A percentile compares a stretch with the other conserved stretches of the same genome.
Conservation (phyloP, 228 moss, liverwort and hornwort species). For the Sphagnum fallax region DNA sequence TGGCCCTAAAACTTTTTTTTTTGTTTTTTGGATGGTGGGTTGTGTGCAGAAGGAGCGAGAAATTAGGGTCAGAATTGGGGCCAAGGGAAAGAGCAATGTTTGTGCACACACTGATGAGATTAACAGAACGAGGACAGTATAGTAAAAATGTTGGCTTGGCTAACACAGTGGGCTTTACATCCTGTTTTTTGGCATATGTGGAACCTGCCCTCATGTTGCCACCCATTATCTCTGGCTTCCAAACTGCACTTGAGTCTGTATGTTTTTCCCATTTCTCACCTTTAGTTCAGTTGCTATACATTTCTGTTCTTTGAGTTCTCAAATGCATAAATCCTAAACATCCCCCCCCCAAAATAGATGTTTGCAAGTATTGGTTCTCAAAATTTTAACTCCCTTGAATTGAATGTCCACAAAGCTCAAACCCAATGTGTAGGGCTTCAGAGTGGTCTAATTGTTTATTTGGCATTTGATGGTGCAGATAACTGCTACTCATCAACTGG, state of each 20-base stretch:
- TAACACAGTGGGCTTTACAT: constrained; percentile 52
- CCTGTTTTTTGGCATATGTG: constrained; percentile 55
- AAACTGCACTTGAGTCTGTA: constrained; percentile 70
- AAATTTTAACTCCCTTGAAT: too few species aligned
- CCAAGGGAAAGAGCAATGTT: constrained; percentile 58
- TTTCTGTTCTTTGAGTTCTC: too few species aligned
- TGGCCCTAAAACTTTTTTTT: too few species aligned
- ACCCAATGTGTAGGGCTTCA: too few species aligned
- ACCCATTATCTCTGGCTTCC: constrained; percentile 66
- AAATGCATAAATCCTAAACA: too few species aligned
- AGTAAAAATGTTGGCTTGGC: constrained; percentile 77
- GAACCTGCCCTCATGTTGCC: constrained; percentile 72
- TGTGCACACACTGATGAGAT: constrained; percentile 58
- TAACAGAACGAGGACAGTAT: constrained; percentile 77
- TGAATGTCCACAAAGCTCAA: too few species aligned
- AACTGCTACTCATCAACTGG: constrained; percentile 83
- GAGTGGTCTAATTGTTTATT: too few species aligned
- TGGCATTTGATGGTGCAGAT: constrained; percentile 23
- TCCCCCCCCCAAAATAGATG: too few species aligned
- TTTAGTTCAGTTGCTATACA: too few species aligned
- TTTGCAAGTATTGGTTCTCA: too few species aligned
- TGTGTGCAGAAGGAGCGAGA: constrained; percentile 12
- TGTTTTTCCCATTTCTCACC: constrained; percentile 11
- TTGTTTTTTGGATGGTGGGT: too few species aligned
- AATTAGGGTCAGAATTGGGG: constrained; percentile 29